phyloP scores from a whole-genome alignment of 1,139 yeast genomes.

The Taiozyma sp. region DNA sequence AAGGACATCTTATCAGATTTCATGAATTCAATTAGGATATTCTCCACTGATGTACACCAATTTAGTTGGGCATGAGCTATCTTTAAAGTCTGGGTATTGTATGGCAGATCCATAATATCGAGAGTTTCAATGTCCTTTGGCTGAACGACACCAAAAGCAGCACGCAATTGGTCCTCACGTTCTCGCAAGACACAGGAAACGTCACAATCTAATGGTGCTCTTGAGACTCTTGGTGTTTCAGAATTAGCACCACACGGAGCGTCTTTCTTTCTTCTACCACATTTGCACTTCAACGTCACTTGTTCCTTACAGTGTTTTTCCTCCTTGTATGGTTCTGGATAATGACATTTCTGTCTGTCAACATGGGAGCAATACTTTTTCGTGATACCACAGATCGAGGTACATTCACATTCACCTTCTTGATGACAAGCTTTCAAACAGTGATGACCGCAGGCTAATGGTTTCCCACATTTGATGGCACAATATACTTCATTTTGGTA shows the following conservation, averaged over 20 bases:
- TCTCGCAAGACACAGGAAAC: conserved; percentile 59
- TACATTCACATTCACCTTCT: conserved; percentile 42
- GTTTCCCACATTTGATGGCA: conserved; percentile 56
- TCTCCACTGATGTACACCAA: conserved; percentile 67
- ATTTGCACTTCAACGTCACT: conserved; percentile 51
- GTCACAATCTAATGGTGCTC: conserved; percentile 47
- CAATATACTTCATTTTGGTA: conserved; percentile 68
- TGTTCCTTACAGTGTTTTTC: conserved; percentile 42
- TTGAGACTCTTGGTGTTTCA: conserved; percentile 18
- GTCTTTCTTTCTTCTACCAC: conserved; percentile 48
- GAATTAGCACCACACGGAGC: conserved; percentile 51
- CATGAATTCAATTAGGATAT: conserved; percentile 43
- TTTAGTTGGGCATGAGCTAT: conserved; percentile 34
- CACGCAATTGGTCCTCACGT: conserved; percentile 57
- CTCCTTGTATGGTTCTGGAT: conserved; percentile 45
- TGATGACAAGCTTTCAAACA: conserved; percentile 52
- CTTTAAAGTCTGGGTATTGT: conserved; percentile 25
- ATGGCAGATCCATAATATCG: conserved; percentile 25
- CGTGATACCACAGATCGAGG: conserved; percentile 46
- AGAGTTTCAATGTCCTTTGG: conserved; percentile 23
- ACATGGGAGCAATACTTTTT: conserved; percentile 55
- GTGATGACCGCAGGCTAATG: conserved; percentile 54
- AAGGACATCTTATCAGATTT: conserved; percentile 32
- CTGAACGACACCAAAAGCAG: conserved; percentile 43
- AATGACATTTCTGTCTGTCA: conserved; percentile 64